Evolutionary conservation across 2,329 filamentous ascomycete species (phyloP).

Genomic region (Xylaria sp.): DNA sequence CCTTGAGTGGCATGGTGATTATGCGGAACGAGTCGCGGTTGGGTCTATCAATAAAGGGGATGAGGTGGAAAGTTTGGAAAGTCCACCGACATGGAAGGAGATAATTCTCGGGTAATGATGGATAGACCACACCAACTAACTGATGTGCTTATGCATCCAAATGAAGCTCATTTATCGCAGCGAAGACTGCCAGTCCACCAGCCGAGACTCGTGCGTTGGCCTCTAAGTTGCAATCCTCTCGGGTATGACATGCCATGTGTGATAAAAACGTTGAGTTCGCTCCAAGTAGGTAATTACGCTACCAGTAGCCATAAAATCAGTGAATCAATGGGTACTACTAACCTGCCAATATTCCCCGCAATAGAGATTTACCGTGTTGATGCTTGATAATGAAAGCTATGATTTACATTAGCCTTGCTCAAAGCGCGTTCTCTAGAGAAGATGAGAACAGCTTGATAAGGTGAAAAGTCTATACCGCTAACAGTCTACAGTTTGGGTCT

Average conservation of each 20-base stretch:
- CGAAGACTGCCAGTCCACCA: not conserved
- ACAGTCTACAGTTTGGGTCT: slow-evolving; percentile 66
- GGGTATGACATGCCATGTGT: too few species aligned
- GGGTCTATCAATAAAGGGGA: slow-evolving; percentile 28
- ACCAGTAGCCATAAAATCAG: too few species aligned
- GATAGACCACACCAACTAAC: not conserved
- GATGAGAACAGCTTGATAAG: slow-evolving; percentile 1
- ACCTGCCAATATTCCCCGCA: not conserved
- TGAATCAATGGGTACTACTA: not conserved
- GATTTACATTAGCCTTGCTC: not conserved
- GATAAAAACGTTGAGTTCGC: too few species aligned
- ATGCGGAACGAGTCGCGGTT: slow-evolving; percentile 28
- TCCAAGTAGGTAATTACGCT: too few species aligned
- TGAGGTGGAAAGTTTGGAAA: slow-evolving; percentile 21
- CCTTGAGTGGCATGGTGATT: slow-evolving; percentile 27
- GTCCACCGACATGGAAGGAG: slow-evolving; percentile 24
- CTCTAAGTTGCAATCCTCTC: too few species aligned
- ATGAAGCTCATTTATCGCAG: not conserved
- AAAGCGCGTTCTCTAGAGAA: not conserved
- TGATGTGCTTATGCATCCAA: not conserved
- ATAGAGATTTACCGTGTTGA: not conserved
- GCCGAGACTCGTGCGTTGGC: too few species aligned
- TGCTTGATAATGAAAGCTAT: not conserved
- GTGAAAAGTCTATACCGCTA: slow-evolving; percentile 10
- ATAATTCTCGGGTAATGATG: slow-evolving; percentile 23